Evolutionary conservation across 352 stramenopile genomes (phyloP), one percentile per base, ranked within the genome.

Genomic region (Phytophthora capsici): DNA sequence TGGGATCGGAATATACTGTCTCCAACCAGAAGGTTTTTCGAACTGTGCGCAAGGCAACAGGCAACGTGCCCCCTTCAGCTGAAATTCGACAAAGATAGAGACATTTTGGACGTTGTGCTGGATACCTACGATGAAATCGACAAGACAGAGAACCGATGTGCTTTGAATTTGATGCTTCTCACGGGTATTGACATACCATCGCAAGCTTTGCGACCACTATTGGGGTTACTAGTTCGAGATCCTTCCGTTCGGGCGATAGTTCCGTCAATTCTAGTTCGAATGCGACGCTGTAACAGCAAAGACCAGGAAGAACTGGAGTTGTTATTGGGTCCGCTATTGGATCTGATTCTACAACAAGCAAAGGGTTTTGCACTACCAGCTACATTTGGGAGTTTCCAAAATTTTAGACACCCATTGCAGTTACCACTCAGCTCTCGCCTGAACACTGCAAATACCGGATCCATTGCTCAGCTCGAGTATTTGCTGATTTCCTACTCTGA

Each of bases 91-190:
- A 17, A 32, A 8, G 20, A 50, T 22, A 22, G 44, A 17, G 57
- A 69, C 40, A 68, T 74, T n/a, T 14, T 80, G 3, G 52, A 69
- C 16, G 64, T 68, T 22, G 45, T 80, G n/a, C 43, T 75, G 0
- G 43, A 36, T 7, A 71, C 80, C 14, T 80, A 75, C 44, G 60
- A 77, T 12, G 48, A 65, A 8, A 72, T 83, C n/a, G 74, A 82
- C 44, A 45, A 51, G 6, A 43, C n/a, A 4, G 22, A 52, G 16
- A 69, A 75, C 10, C 20, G 61, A 36, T 78, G 72, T 30, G 58
- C 49, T 2, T 10, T 63, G 30, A 13, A 53, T 16, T 65, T 68
- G 28, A 51, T 57, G 7, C 34, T 49, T 2, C 32, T 63, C 14
- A 50, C 51, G 3, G 63, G 28, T 1, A 32, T 20, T 1, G 25